Evolutionary conservation across 2,329 filamentous ascomycete species (phyloP).

Genomic region (Madurella fahalii): DNA sequence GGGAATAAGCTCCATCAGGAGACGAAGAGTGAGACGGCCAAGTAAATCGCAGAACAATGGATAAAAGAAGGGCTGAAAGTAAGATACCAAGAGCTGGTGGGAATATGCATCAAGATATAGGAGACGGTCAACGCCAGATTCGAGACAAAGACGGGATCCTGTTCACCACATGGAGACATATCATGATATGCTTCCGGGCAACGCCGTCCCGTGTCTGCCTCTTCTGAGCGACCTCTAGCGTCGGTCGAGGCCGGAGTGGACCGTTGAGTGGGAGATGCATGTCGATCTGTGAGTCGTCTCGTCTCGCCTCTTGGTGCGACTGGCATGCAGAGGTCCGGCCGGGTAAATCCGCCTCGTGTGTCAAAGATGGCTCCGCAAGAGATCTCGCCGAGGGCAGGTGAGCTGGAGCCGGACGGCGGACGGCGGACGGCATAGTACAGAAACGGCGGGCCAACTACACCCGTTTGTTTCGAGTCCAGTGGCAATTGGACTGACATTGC

Average conservation of each 20-base stretch:
- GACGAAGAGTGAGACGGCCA: background rate
- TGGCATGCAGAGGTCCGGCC: conserved; percentile 23
- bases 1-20: conserved; percentile 15
- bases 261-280: conserved; percentile 13
- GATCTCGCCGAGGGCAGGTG: conserved; percentile 18
- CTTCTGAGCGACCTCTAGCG: background rate
- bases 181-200: conserved; percentile 15
- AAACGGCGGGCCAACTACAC: conserved; percentile 8
- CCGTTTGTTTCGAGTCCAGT: conserved; percentile 10
- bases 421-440: conserved; percentile 18
- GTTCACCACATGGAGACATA: conserved; percentile 2
- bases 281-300: conserved; percentile 27
- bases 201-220: conserved; percentile 12
- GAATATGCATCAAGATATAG: conserved; percentile 25
- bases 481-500: conserved; percentile 4
- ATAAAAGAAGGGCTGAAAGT: conserved; percentile 10
- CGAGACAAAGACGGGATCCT: conserved; percentile 13
- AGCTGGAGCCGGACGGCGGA: conserved; percentile 13
- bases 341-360: conserved; percentile 30
- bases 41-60: conserved; percentile 7
- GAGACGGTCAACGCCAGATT: conserved; percentile 6
- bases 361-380: conserved; percentile 25
- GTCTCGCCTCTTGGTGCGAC: conserved; percentile 20
- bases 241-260: conserved; percentile 3
- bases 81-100: conserved; percentile 11